Conservation (phyloP, 169 alveolate genomes). For the Babesia caballi region DNA sequence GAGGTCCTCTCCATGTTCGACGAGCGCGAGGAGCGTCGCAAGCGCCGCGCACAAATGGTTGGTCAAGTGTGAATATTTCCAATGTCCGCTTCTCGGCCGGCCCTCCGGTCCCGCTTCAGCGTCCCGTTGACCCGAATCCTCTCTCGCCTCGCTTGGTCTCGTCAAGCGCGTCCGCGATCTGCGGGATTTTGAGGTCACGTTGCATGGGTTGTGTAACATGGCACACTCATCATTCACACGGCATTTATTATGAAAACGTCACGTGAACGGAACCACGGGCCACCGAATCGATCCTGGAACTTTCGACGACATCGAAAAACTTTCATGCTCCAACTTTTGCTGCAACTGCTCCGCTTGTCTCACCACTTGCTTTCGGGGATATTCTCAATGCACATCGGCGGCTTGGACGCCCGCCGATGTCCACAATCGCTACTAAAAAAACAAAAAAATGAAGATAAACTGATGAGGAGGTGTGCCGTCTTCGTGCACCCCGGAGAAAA, state of each 20-base stretch:
- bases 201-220: not conserved
- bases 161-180: conserved; percentile 82
- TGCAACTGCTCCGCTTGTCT: too few relatives aligned
- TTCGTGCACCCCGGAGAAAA: too few relatives aligned
- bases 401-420: too few relatives aligned
- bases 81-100: not conserved
- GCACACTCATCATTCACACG: not conserved
- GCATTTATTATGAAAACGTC: not conserved
- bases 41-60: conserved; percentile 18
- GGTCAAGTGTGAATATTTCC: not conserved
- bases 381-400: too few relatives aligned
- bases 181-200: not conserved
- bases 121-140: conserved; percentile 87
- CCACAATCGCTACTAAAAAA: too few relatives aligned
- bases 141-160: conserved; percentile 85
- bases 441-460: too few relatives aligned
- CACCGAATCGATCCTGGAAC: too few relatives aligned
- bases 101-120: not conserved
- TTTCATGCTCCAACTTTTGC: too few relatives aligned
- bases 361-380: too few relatives aligned
- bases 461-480: too few relatives aligned
- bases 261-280: too few relatives aligned
- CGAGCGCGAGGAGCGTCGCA: conserved; percentile 38
- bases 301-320: too few relatives aligned
- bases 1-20: not conserved